Base-by-base conservation (phyloP, 306 rosid species). In the Castanopsis chinensis region DNA sequence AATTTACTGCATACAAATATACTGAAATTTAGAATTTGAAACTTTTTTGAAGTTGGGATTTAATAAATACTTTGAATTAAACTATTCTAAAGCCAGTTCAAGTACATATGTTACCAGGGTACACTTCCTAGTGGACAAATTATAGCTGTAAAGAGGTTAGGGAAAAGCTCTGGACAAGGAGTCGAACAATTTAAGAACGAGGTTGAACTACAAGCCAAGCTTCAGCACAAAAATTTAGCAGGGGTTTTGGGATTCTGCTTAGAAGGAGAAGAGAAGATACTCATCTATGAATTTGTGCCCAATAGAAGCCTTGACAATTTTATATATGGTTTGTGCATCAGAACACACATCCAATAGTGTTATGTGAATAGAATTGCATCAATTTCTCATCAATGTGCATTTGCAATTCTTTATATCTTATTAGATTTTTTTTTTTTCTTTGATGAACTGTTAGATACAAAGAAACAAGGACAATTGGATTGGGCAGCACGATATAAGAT, bases 251-350 rank as follows among this genome's bases (percentile, higher is more conserved):
- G 83, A 53, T 80, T 65, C 41, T 73, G 79, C 79, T 54, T 70
- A 11, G 75, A 80, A 80, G 49, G 75, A 65, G 49, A 18, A 32
- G 83, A 80, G 4, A 80, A 55, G 74, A 52, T 80, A 4, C 77
- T 83, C 17, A 20, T 83, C 10, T 83, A 83, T 32, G 83, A 83
- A 76, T 45, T 25, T 32, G 55, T 75, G 6, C 43, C 79, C 32
- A 79, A 83, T 74, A 79, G 41, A 75, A 83, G 86, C 65, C 86
- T 79, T 17, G 83, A 79, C 51, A 18, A 37, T 49, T 59, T 83
- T 63, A 60, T 79, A 27, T 75, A 6, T 11, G 86, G 86, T 83
- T 3, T 57, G 89, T 81, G 68, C 14, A 57, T 57, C 27, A 28
- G 4, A 14, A 73, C 49, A 67, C 52, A 64, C 18, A 55, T 70